phyloP scores from a whole-genome alignment of 768 basidiomycete species.

The Suillus cothurnatus region DNA sequence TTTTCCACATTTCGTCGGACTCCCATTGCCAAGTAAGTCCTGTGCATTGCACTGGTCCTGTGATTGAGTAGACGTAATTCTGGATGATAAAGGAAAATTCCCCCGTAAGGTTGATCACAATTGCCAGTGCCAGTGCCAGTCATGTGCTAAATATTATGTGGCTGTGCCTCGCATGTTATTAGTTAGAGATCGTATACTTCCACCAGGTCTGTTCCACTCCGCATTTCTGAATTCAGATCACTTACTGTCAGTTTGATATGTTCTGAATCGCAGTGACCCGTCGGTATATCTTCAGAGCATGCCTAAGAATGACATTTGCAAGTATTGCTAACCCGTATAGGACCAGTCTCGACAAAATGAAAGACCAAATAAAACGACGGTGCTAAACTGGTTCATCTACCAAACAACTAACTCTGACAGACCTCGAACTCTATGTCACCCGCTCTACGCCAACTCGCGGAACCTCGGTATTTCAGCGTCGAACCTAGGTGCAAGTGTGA shows the following conservation, averaged over 20 bases:
- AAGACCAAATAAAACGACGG: not conserved
- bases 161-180: too few species aligned
- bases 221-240: not conserved
- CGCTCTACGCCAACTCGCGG: not conserved
- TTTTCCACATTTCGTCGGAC: not conserved
- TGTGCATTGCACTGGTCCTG: not conserved
- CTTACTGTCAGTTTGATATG: not conserved
- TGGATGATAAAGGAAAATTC: too few species aligned
- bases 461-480: slow-evolving; percentile 22
- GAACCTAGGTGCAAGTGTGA: slow-evolving; percentile 16
- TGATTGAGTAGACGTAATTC: not conserved
- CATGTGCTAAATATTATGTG: too few species aligned
- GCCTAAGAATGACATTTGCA: not conserved
- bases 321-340: not conserved
- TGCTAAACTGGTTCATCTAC: not conserved
- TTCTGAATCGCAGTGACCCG: not conserved
- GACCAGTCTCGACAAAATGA: not conserved
- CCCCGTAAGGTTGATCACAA: too few species aligned
- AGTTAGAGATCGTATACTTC: too few species aligned
- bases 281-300: not conserved
- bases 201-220: not conserved
- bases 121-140: too few species aligned
- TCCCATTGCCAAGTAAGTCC: not conserved
- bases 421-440: not conserved
- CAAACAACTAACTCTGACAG: not conserved